A percentile compares a stretch with the other conserved stretches of the same genome.
Evolutionary conservation across 495 filamentous ascomycete genomes (phyloP).

Genomic region (Chaetomidium leptoderma): DNA sequence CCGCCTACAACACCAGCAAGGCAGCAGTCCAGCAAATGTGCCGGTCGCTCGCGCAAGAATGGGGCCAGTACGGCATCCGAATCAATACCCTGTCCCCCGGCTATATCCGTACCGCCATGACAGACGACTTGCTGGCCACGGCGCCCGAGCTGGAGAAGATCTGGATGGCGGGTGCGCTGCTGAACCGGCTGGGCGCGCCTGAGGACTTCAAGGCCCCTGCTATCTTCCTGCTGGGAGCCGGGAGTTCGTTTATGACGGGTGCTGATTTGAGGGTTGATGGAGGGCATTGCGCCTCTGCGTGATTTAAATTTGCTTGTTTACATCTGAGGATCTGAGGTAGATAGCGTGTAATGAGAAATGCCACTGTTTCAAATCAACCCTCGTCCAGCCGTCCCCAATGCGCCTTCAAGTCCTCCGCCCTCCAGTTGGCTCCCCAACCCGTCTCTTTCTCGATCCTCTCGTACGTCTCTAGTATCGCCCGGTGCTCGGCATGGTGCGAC

Average conservation of each 20-base stretch:
- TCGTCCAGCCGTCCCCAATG: background rate
- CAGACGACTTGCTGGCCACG: background rate
- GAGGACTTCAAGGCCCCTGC: slow-evolving; percentile 5
- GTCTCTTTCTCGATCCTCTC: slow-evolving; percentile 1
- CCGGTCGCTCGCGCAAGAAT: slow-evolving; percentile 3
- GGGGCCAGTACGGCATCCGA: slow-evolving; percentile 3
- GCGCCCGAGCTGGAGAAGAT: slow-evolving; percentile 8
- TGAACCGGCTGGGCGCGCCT: background rate
- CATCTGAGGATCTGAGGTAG: background rate
- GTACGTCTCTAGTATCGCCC: background rate
- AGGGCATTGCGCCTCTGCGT: background rate
- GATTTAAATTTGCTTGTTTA: background rate
- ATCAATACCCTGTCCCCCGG: background rate
- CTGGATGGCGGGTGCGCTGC: slow-evolving; percentile 1
- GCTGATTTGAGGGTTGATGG: slow-evolving; percentile 3
- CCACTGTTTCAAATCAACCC: background rate
- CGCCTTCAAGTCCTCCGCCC: background rate
- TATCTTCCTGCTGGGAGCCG: background rate
- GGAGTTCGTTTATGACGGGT: slow-evolving; percentile 6
- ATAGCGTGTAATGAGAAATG: background rate
- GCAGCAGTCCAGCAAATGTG: slow-evolving; percentile 6
- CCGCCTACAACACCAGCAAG: slow-evolving; percentile 6
- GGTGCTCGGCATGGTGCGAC: slow-evolving; percentile 7
- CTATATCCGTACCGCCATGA: slow-evolving; percentile 6
- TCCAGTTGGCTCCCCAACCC: background rate